Conservation (phyloP, 148 eudicot genomes). For the Chenopodium formosanum region DNA sequence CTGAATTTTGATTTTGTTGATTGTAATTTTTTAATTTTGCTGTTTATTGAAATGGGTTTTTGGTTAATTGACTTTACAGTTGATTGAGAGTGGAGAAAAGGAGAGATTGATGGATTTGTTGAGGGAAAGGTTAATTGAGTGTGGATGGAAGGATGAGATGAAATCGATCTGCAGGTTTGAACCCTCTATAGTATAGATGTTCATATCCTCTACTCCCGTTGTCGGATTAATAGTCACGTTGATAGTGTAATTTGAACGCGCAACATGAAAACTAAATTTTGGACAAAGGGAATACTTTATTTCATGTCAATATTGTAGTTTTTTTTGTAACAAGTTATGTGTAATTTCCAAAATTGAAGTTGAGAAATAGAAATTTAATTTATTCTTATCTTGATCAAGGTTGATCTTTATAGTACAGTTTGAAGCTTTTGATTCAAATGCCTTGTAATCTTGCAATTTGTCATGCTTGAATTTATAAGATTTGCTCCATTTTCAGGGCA, state of each 20-base stretch:
- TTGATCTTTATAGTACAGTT: not conserved
- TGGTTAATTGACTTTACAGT: slow-evolving; percentile 32
- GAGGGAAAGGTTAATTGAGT: slow-evolving; percentile 66
- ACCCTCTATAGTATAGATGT: not conserved
- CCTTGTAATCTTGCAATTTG: not conserved
- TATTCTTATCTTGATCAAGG: not conserved
- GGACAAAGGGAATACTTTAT: not conserved
- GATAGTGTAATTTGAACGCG: not conserved
- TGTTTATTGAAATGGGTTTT: slow-evolving; percentile 17
- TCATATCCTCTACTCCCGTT: not conserved
- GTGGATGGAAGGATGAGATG: slow-evolving; percentile 63
- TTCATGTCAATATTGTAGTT: not conserved
- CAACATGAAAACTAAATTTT: not conserved
- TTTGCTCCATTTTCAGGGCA: slow-evolving; percentile 40
- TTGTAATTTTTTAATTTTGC: not conserved
- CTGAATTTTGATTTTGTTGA: slow-evolving; percentile 5
- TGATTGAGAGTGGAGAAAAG: slow-evolving; percentile 73
- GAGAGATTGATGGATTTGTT: slow-evolving; percentile 67
- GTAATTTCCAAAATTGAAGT: not conserved
- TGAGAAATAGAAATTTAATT: not conserved
- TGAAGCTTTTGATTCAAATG: not conserved
- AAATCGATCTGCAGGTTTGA: slow-evolving; percentile 45
- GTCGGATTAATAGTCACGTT: not conserved
- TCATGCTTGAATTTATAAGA: slow-evolving; percentile 1
- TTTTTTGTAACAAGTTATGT: not conserved